A percentile compares a stretch with the other conserved stretches of the same genome.
These are phyloP conservation scores for Sarcodon sp. DNA, from an alignment of 768 basidiomycete species.

Conservation along the genomic window DNA sequence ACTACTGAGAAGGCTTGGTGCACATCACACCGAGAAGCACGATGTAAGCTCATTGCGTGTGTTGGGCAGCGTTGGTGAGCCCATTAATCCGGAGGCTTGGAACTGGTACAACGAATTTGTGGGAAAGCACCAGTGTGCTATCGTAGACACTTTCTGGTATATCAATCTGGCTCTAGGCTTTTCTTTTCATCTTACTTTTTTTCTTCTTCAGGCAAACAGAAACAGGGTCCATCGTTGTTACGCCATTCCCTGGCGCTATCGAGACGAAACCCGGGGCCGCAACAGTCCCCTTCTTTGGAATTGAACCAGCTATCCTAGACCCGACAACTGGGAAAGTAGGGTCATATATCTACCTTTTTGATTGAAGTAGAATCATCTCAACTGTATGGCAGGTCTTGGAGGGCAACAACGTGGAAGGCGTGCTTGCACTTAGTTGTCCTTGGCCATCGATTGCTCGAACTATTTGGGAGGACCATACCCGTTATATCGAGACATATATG, in stretches of 20 bases:
- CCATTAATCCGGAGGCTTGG: constrained; percentile 99
- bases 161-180: constrained; percentile 6
- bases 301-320: constrained; percentile 81
- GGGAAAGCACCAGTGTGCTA: constrained; percentile 76
- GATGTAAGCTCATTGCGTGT: constrained; percentile 79
- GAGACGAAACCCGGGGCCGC: constrained; percentile 94
- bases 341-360: background rate
- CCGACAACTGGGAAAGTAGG: constrained; percentile 57
- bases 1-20: constrained; percentile 74
- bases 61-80: constrained; percentile 90
- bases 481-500: constrained; percentile 73
- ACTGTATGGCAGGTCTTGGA: constrained; percentile 33
- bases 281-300: constrained; percentile 97
- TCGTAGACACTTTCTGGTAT: constrained; percentile 87
- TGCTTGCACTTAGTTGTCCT: constrained; percentile 71
- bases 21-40: constrained; percentile 71
- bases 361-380: background rate
- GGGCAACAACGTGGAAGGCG: constrained; percentile 84
- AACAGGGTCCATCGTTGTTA: constrained; percentile 91
- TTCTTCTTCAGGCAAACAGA: constrained; percentile 75
- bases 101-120: constrained; percentile 98
- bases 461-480: constrained; percentile 84
- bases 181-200: background rate
- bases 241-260: constrained; percentile 92
- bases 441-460: constrained; percentile 97